These are phyloP conservation scores for Helianthus tuberosus DNA, from an alignment of 129 eudicot species.

Conservation along the genomic window DNA sequence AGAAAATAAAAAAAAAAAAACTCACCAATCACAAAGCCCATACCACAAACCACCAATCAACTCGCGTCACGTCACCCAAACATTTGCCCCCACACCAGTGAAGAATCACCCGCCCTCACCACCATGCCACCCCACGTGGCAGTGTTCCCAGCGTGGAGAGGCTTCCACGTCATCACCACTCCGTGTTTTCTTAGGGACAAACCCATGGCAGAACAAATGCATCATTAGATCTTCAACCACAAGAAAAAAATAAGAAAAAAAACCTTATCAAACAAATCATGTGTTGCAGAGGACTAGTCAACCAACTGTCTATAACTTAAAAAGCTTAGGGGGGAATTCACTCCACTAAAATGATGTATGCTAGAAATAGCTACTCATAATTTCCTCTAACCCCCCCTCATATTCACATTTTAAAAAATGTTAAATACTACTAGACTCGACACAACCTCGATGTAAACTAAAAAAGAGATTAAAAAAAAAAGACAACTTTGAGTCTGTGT, in stretches of 20 bases:
- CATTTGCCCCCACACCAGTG: too few relatives aligned
- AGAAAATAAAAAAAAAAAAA: too few relatives aligned
- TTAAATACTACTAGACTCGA: constrained; percentile 13
- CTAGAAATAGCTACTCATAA: constrained; percentile 18
- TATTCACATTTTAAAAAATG: constrained; percentile 24
- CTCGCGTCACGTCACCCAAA: too few relatives aligned
- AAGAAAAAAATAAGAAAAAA: neutral
- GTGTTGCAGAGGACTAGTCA: constrained; percentile 32
- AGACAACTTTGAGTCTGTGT: neutral
- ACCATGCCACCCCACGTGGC: too few relatives aligned
- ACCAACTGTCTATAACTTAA: constrained; percentile 7
- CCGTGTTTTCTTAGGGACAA: too few relatives aligned
- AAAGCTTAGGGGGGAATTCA: constrained; percentile 9
- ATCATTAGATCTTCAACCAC: constrained; percentile 2
- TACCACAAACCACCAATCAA: too few relatives aligned
- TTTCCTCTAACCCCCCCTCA: constrained; percentile 15
- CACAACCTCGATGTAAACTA: constrained; percentile 16
- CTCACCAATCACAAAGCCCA: too few relatives aligned
- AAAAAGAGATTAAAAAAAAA: neutral
- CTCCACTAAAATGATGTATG: constrained; percentile 23
- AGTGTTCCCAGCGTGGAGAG: too few relatives aligned
- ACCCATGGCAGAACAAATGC: neutral
- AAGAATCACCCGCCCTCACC: too few relatives aligned
- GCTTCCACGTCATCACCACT: too few relatives aligned
- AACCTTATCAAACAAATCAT: constrained; percentile 6